Conservation (phyloP, 139 green algal genomes). For the Chlamydomonas schloesseri region DNA sequence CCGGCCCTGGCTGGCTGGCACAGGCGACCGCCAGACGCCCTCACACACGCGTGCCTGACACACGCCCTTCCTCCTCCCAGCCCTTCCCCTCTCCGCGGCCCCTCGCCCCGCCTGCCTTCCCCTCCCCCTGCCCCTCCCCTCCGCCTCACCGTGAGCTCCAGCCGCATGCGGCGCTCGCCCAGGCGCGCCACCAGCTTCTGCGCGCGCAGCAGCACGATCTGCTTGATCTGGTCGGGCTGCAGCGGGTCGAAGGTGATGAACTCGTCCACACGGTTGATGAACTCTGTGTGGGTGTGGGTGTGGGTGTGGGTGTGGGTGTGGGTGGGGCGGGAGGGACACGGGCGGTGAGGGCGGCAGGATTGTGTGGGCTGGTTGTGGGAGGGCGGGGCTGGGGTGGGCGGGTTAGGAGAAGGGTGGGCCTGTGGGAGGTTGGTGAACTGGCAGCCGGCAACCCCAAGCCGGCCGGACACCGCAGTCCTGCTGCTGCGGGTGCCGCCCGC, state of each 20-base stretch:
- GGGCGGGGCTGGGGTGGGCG: neutral
- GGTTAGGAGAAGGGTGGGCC: no score
- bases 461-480: no score
- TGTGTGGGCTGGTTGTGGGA: neutral
- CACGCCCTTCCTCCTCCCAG: no score
- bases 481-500: no score
- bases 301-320: slow-evolving; percentile 54
- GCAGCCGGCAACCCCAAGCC: no score
- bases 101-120: no score
- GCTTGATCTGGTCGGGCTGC: slow-evolving; percentile 81
- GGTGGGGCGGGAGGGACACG: neutral
- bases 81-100: neutral
- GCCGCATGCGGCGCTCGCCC: slow-evolving; percentile 88
- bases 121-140: neutral
- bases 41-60: no score
- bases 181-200: slow-evolving; percentile 73
- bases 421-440: no score
- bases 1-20: no score
- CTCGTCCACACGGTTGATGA: slow-evolving; percentile 98
- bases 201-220: slow-evolving; percentile 84
- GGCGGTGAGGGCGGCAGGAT: neutral
- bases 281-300: slow-evolving; percentile 89
- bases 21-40: no score
- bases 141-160: slow-evolving; percentile 66
- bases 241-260: slow-evolving; percentile 98